Conservation (phyloP, 2,329 filamentous ascomycete genomes). For the Microascus cirrosus region DNA sequence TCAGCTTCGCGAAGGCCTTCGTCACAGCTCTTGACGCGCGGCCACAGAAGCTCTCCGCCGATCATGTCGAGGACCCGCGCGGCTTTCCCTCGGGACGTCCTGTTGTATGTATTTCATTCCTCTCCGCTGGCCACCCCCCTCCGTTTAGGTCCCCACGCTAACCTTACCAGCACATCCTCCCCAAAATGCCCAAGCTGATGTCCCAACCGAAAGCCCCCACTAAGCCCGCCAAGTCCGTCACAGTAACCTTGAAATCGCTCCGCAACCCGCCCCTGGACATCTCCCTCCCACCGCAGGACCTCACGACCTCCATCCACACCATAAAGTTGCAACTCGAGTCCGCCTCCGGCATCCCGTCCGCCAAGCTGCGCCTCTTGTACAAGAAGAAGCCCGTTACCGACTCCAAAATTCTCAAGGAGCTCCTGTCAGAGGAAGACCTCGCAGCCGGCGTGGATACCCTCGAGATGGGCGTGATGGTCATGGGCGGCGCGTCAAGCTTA, state of each 20-base stretch:
- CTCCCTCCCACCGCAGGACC: conserved; percentile 48
- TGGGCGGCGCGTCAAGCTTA: conserved; percentile 52
- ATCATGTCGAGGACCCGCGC: conserved; percentile 81
- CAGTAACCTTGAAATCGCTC: conserved; percentile 60
- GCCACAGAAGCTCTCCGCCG: conserved; percentile 70
- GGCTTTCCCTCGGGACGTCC: conserved; percentile 58
- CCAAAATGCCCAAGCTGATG: conserved; percentile 51
- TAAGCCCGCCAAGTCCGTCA: conserved; percentile 36
- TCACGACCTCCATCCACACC: conserved; percentile 65
- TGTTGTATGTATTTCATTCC: conserved; percentile 44
- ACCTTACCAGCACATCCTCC: conserved; percentile 53
- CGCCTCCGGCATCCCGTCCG: conserved; percentile 51
- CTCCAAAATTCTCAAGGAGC: conserved; percentile 64
- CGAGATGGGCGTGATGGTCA: conserved; percentile 81
- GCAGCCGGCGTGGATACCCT: conserved; percentile 41
- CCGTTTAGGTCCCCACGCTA: conserved; percentile 8
- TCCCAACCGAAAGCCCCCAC: conserved; percentile 38
- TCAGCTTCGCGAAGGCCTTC: conserved; percentile 75
- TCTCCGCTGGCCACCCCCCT: not conserved
- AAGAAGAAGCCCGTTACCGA: conserved; percentile 80
- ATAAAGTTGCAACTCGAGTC: conserved; percentile 60
- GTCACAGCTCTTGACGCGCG: conserved; percentile 68
- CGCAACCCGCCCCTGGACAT: conserved; percentile 64
- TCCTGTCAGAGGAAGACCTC: conserved; percentile 47
- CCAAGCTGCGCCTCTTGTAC: conserved; percentile 76